Evolutionary conservation across 2,329 filamentous ascomycete genomes (phyloP).

Genomic region (Trichophyton simii): DNA sequence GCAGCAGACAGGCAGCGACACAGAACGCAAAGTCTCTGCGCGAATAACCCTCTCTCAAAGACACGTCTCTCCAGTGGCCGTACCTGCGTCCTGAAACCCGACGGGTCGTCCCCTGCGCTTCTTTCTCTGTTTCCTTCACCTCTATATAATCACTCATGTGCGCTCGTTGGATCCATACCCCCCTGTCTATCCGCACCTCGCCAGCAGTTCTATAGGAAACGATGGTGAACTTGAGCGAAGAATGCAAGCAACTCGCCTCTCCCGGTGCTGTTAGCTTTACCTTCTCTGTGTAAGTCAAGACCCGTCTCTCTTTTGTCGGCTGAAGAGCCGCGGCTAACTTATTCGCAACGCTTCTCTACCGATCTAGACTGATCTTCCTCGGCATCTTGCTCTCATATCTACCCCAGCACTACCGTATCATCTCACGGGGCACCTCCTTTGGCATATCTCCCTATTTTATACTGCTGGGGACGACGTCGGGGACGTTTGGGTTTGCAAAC

Average conservation of each 20-base stretch:
- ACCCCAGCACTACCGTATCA: constrained; percentile 87
- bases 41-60: not conserved
- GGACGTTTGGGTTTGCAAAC: constrained; percentile 80
- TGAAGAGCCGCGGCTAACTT: not conserved
- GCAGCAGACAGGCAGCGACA: not conserved
- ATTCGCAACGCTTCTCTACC: constrained; percentile 11
- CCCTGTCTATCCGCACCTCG: not conserved
- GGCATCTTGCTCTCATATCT: constrained; percentile 89
- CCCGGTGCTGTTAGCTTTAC: constrained; percentile 42
- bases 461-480: constrained; percentile 81
- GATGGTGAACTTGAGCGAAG: constrained; percentile 9
- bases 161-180: not conserved
- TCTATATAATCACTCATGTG: not conserved
- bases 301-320: not conserved
- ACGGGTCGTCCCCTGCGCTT: not conserved
- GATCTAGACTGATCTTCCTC: constrained; percentile 57
- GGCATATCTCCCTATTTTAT: constrained; percentile 94
- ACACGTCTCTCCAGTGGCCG: constrained; percentile 3
- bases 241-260: constrained; percentile 41
- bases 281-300: constrained; percentile 39
- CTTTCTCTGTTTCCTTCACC: not conserved
- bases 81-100: not conserved
- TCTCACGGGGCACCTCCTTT: constrained; percentile 70
- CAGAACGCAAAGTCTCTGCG: not conserved
- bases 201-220: not conserved